phyloP scores from a whole-genome alignment of 1,284 basidiomycete species.

The Trichosporon asahii region DNA sequence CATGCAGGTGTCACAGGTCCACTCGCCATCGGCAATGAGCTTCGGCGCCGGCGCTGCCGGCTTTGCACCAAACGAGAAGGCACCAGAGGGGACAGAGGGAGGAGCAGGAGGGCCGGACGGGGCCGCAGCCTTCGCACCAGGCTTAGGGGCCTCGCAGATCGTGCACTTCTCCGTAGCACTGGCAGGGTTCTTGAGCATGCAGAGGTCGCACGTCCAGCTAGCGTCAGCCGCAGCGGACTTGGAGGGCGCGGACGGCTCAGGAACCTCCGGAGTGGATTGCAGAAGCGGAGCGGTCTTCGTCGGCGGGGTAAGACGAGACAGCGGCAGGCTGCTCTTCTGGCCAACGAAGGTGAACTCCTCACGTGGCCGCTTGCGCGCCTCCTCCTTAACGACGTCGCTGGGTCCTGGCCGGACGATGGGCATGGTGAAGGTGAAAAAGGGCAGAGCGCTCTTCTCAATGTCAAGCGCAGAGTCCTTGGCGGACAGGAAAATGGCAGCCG shows the following conservation, averaged over 20 bases:
- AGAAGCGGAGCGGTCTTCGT: not conserved
- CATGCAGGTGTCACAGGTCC: constrained; percentile 57
- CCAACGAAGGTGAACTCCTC: constrained; percentile 23
- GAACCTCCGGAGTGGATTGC: not conserved
- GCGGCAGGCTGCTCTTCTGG: constrained; percentile 1
- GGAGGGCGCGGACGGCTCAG: constrained; percentile 46
- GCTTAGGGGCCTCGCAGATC: constrained; percentile 55
- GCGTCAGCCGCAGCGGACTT: not conserved
- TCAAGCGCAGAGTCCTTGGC: constrained; percentile 42
- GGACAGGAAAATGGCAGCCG: constrained; percentile 30
- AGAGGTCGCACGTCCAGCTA: constrained; percentile 55
- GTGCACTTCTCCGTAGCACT: constrained; percentile 55
- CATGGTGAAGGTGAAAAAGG: constrained; percentile 36
- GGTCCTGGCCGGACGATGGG: constrained; percentile 14
- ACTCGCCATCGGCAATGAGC: constrained; percentile 27
- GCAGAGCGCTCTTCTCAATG: constrained; percentile 35
- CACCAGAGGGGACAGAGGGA: not conserved
- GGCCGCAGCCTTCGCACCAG: constrained; percentile 19
- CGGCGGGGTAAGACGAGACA: not conserved
- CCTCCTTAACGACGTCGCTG: constrained; percentile 23
- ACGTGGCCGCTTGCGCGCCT: constrained; percentile 4
- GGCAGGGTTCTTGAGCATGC: constrained; percentile 54
- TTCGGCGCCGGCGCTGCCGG: not conserved
- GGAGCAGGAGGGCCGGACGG: constrained; percentile 10
- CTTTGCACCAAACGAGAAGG: constrained; percentile 13